A percentile compares a stretch with the other conserved stretches of the same genome.
Conservation (phyloP, 2,329 filamentous ascomycete species). For the Aspergillus clavatus region DNA sequence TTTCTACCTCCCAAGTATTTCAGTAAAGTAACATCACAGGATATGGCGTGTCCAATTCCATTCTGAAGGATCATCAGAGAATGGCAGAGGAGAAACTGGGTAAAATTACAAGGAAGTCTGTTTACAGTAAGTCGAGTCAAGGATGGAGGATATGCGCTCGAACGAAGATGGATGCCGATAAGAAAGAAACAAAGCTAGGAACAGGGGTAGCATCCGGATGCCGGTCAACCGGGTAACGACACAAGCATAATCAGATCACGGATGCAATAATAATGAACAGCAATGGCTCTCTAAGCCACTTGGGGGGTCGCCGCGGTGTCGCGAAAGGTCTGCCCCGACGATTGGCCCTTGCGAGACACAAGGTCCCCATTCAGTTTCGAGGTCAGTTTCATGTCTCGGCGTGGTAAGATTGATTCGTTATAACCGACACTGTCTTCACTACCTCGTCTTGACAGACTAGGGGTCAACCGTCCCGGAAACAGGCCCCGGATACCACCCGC, state of each 20-base stretch:
- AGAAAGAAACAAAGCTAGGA: no score
- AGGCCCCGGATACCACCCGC: conserved; percentile 51
- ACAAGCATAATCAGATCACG: not conserved
- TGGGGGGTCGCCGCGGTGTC: conserved; percentile 17
- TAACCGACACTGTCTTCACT: conserved; percentile 40
- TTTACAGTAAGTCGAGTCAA: no score
- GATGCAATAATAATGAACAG: conserved; percentile 3
- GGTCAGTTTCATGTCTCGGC: conserved; percentile 21
- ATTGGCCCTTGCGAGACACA: conserved; percentile 18
- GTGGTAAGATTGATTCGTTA: conserved; percentile 25
- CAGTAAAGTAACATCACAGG: no score
- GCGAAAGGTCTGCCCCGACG: conserved; percentile 6
- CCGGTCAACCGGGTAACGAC: no score
- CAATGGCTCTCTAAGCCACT: conserved; percentile 11
- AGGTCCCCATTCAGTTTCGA: conserved; percentile 25
- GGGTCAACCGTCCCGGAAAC: conserved; percentile 33
- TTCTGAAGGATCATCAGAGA: no score
- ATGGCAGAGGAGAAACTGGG: no score
- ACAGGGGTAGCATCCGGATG: no score
- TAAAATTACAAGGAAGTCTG: no score
- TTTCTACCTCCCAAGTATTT: not conserved
- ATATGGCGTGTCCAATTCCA: no score
- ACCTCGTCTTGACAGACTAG: conserved; percentile 34
- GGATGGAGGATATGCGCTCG: no score
- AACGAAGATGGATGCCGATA: no score